Conservation (phyloP, 495 filamentous ascomycete species). For the Letharia columbiana region DNA sequence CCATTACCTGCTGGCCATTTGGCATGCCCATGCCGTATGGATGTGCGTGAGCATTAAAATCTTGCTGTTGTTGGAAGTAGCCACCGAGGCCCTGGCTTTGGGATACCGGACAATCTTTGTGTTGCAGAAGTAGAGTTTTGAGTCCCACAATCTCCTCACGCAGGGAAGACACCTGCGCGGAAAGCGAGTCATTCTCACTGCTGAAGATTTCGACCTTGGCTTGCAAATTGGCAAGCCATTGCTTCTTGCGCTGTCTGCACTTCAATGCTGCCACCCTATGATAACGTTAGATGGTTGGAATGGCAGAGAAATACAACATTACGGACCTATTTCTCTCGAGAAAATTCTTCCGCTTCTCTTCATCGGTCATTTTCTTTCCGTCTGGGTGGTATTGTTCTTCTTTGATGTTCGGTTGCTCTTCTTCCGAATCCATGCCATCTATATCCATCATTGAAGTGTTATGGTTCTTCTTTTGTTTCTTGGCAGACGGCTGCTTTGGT, state of each 20-base stretch:
- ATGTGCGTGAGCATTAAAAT: slow-evolving; percentile 46
- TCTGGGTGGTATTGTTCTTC: slow-evolving; percentile 33
- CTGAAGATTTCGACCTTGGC: slow-evolving; percentile 88
- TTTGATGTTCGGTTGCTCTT: slow-evolving; percentile 48
- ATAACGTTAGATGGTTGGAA: slow-evolving; percentile 6
- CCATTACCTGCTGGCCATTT: slow-evolving; percentile 46
- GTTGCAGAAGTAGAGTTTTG: slow-evolving; percentile 85
- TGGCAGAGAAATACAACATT: neutral
- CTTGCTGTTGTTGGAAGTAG: slow-evolving; percentile 39
- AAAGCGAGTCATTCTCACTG: slow-evolving; percentile 82
- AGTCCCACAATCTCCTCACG: slow-evolving; percentile 93
- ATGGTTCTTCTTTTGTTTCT: slow-evolving; percentile 60
- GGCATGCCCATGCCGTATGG: slow-evolving; percentile 63
- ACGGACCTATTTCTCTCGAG: slow-evolving; percentile 89
- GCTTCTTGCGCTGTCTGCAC: slow-evolving; percentile 96
- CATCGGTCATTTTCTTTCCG: slow-evolving; percentile 92
- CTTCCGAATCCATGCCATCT: slow-evolving; percentile 47
- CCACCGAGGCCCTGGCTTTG: slow-evolving; percentile 70
- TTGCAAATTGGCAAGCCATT: slow-evolving; percentile 95
- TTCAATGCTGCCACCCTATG: slow-evolving; percentile 87
- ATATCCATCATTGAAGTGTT: slow-evolving; percentile 34
- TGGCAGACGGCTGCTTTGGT: slow-evolving; percentile 55
- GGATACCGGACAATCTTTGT: slow-evolving; percentile 93
- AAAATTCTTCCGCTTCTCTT: slow-evolving; percentile 98
- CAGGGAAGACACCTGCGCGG: slow-evolving; percentile 68